A percentile compares a stretch with the other conserved stretches of the same genome.
These are phyloP conservation scores for Candida ovalis DNA, from an alignment of 805 yeast genomes.

Conservation along the genomic window DNA sequence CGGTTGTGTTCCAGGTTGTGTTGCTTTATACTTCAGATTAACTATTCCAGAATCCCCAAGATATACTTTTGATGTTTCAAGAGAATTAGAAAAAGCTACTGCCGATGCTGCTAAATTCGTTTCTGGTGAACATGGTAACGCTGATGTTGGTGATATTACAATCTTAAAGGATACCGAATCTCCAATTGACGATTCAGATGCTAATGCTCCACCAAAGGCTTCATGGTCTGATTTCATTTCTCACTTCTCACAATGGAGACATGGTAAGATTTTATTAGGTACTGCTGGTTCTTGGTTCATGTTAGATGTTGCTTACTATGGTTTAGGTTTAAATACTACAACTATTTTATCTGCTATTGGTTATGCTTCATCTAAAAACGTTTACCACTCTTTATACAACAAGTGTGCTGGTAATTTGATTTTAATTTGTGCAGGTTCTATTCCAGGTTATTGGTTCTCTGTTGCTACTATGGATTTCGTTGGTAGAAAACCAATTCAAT, in stretches of 20 bases:
- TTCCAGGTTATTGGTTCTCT: conserved; percentile 90
- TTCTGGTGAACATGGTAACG: conserved; percentile 49
- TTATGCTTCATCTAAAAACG: conserved; percentile 66
- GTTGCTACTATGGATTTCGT: conserved; percentile 75
- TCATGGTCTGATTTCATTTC: conserved; percentile 65
- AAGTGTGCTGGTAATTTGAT: conserved; percentile 90
- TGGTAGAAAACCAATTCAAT: conserved; percentile 84
- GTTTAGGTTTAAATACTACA: conserved; percentile 81
- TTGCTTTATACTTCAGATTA: conserved; percentile 86
- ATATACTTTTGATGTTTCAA: conserved; percentile 73
- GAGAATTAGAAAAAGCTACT: conserved; percentile 52
- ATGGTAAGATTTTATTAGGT: conserved; percentile 78
- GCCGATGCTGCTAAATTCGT: conserved; percentile 52
- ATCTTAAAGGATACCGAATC: conserved; percentile 45
- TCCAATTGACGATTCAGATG: conserved; percentile 31
- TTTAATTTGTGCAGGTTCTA: conserved; percentile 89
- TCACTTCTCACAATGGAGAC: conserved; percentile 85
- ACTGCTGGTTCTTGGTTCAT: conserved; percentile 91
- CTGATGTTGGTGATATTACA: conserved; percentile 41
- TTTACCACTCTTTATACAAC: conserved; percentile 68
- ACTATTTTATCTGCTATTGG: conserved; percentile 79
- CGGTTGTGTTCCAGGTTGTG: conserved; percentile 83
- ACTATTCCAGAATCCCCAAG: conserved; percentile 95
- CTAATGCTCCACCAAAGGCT: conserved; percentile 68
- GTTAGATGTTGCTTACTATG: conserved; percentile 88